Evolutionary conservation across 805 yeast species (phyloP), one percentile per base, ranked within the genome.

Genomic region (Ogataea wickerhamii): DNA sequence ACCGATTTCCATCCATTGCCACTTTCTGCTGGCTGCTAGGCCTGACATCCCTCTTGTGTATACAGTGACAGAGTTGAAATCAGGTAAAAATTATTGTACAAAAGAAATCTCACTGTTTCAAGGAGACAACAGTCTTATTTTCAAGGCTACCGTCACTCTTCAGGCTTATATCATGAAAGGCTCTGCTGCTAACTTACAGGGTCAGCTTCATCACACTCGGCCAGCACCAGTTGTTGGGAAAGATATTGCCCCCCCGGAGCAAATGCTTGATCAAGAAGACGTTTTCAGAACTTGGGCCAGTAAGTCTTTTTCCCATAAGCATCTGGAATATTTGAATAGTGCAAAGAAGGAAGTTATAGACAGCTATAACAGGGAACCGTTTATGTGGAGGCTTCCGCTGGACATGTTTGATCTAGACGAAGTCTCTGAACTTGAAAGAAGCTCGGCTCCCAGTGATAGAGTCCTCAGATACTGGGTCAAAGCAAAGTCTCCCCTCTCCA

Each of bases 1-100:
- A 20, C 87, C 88, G 1, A 69, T 73, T 23, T 73, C 86, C 8
- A 60, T 79, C 39, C 88, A 82, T 52, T 70, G 80, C 13, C 78
- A 75, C 54, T 82, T 82, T 50, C 54, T 82, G 6, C 58, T 63
- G 12, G 75, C 81, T 1, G 87, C 84, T 0, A 60, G 67, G 28
- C 66, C 72, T 0, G 48, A 50, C 1, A 44, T 60, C 1, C 73
- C 74, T 13, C 70, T 80, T 48, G 60, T 60, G 6, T 84, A 80
- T 55, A 62, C 68, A 24, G 88, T 84, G 5, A 60, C 57, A 14
- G 66, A 65, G 29, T 53, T 80, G 18, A 66, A 76, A 36, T 73
- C 74, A 28, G 82, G 80, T 6, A 73, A 67, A 29, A 71, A 71
- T 37, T 73, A 70, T 38, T 63, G 70, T 23, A 74, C 77, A 32